Percentiles rank a stretch among this genome's conserved stretches.
Conservation (phyloP, 495 filamentous ascomycete genomes). For the Xylaria sp. region DNA sequence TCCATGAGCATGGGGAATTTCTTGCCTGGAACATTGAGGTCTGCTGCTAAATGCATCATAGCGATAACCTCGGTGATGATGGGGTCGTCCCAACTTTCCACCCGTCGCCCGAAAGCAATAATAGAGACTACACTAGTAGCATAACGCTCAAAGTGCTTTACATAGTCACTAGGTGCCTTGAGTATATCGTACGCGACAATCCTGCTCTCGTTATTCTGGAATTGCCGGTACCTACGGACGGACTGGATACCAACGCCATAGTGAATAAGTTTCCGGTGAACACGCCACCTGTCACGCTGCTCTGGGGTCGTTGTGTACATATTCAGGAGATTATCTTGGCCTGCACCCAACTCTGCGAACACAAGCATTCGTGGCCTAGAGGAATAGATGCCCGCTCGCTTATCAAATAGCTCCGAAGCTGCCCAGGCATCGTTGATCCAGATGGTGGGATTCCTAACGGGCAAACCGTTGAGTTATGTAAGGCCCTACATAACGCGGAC, state of each 20-base stretch:
- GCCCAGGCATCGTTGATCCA: slow-evolving; percentile 72
- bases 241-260: slow-evolving; percentile 66
- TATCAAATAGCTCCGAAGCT: slow-evolving; percentile 63
- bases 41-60: slow-evolving; percentile 69
- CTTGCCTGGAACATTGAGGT: slow-evolving; percentile 69
- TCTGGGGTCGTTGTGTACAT: slow-evolving; percentile 56
- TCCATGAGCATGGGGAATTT: slow-evolving; percentile 67
- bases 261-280: slow-evolving; percentile 68
- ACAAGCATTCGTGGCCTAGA: slow-evolving; percentile 63
- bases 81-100: slow-evolving; percentile 63
- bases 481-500: not conserved
- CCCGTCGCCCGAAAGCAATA: slow-evolving; percentile 67
- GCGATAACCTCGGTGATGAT: slow-evolving; percentile 68
- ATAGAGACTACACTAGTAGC: slow-evolving; percentile 70
- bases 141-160: slow-evolving; percentile 69
- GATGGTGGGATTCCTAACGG: slow-evolving; percentile 61
- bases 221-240: slow-evolving; percentile 62
- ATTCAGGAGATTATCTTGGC: slow-evolving; percentile 64
- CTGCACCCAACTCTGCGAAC: slow-evolving; percentile 65
- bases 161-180: slow-evolving; percentile 57
- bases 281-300: slow-evolving; percentile 65
- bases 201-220: slow-evolving; percentile 67
- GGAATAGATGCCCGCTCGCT: slow-evolving; percentile 62
- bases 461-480: not conserved
- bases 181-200: slow-evolving; percentile 60